These are phyloP conservation scores for Tetrahymena malaccensis DNA, from an alignment of 73 alveolate genomes.

Conservation along the genomic window DNA sequence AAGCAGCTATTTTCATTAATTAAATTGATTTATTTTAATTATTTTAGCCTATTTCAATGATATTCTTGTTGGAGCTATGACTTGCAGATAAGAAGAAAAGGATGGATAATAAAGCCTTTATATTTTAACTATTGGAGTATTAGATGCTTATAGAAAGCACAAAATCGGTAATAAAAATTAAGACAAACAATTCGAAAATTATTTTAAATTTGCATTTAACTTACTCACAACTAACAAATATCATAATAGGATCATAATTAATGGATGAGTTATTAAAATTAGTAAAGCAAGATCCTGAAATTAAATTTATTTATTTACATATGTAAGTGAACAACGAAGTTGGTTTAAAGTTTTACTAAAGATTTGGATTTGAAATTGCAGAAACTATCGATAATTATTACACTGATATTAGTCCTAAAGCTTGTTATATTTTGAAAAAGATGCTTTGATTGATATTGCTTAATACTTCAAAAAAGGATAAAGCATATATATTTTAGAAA, in stretches of 20 bases:
- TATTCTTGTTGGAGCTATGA: slow-evolving; percentile 39
- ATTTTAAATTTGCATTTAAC: too few species aligned
- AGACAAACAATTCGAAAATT: too few species aligned
- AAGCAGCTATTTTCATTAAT: not conserved
- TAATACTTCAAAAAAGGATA: too few species aligned
- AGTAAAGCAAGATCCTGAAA: slow-evolving; percentile 1
- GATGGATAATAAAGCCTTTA: slow-evolving; percentile 11
- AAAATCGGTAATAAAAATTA: slow-evolving; percentile 4
- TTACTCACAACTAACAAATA: not conserved
- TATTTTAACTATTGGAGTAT: slow-evolving; percentile 37
- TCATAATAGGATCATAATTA: slow-evolving; percentile 3
- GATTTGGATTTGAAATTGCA: slow-evolving; percentile 24
- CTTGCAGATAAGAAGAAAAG: slow-evolving; percentile 24
- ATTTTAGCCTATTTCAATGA: slow-evolving; percentile 27
- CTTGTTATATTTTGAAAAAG: slow-evolving; percentile 10
- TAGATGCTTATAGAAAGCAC: slow-evolving; percentile 25
- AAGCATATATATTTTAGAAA: not conserved
- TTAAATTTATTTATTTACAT: slow-evolving; percentile 18
- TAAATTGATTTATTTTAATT: not conserved
- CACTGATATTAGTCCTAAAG: slow-evolving; percentile 31
- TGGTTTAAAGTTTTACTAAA: slow-evolving; percentile 18
- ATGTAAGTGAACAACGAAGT: slow-evolving; percentile 36
- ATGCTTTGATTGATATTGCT: not conserved
- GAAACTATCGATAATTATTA: slow-evolving; percentile 17
- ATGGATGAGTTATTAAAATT: slow-evolving; percentile 12